Conservation (phyloP, 2,329 filamentous ascomycete species). For the Ceratocystis lukuohia region DNA sequence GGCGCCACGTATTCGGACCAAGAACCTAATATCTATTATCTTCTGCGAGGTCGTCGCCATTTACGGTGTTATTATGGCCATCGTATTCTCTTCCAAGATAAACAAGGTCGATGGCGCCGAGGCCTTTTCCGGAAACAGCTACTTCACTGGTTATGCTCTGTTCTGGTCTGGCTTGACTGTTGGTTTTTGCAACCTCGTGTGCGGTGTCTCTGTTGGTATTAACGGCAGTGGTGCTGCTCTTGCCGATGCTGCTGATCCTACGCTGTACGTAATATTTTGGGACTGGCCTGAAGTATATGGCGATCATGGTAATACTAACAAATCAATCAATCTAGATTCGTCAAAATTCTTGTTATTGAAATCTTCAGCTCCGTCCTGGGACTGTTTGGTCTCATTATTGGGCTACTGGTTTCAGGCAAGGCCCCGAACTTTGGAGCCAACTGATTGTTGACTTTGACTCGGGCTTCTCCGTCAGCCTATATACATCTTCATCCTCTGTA, state of each 20-base stretch:
- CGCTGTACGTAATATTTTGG: slow-evolving; percentile 50
- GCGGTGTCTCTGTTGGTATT: slow-evolving; percentile 92
- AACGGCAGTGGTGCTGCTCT: slow-evolving; percentile 94
- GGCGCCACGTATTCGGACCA: slow-evolving; percentile 93
- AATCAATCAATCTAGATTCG: slow-evolving; percentile 49
- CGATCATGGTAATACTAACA: slow-evolving; percentile 24
- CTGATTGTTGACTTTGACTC: slow-evolving; percentile 16
- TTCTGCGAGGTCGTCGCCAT: slow-evolving; percentile 99
- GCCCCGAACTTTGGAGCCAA: slow-evolving; percentile 54
- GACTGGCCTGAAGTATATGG: slow-evolving; percentile 9
- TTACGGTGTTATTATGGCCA: slow-evolving; percentile 99
- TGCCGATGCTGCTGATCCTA: slow-evolving; percentile 85
- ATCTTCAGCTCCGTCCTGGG: slow-evolving; percentile 98
- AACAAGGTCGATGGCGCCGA: slow-evolving; percentile 48
- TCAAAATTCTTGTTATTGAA: slow-evolving; percentile 97
- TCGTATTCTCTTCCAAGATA: slow-evolving; percentile 89
- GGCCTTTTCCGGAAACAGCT: slow-evolving; percentile 61
- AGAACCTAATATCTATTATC: slow-evolving; percentile 99
- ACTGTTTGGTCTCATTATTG: slow-evolving; percentile 90
- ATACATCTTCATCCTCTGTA: background rate
- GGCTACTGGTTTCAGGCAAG: slow-evolving; percentile 74
- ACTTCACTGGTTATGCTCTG: slow-evolving; percentile 87
- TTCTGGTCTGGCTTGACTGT: slow-evolving; percentile 96
- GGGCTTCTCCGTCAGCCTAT: background rate
- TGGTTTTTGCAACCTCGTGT: slow-evolving; percentile 88